phyloP scores from a whole-genome alignment of 2,329 filamentous ascomycete genomes.

The Aspergillus fructus region DNA sequence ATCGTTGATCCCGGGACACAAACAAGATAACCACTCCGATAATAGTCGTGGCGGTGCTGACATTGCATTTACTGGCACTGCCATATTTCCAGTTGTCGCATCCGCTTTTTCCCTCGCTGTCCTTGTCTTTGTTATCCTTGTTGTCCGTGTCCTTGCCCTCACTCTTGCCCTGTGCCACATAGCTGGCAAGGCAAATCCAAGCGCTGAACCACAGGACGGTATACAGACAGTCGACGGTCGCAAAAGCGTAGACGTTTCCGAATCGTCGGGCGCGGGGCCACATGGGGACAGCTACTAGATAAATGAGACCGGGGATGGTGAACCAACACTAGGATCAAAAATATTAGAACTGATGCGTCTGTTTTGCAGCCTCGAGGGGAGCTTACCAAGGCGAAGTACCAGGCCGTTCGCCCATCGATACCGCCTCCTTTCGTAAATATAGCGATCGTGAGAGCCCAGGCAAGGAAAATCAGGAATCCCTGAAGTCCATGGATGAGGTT shows the following conservation, averaged over 20 bases:
- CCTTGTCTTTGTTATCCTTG: constrained; percentile 24
- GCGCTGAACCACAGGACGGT: constrained; percentile 60
- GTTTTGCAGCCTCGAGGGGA: not conserved
- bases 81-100: constrained; percentile 59
- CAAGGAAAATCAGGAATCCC: constrained; percentile 57
- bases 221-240: constrained; percentile 55
- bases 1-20: constrained; percentile 19
- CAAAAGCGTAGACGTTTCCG: constrained; percentile 61
- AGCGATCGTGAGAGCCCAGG: constrained; percentile 57
- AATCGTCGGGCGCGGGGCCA: constrained; percentile 59
- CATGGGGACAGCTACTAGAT: constrained; percentile 60
- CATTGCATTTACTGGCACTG: constrained; percentile 54
- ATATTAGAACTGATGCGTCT: not conserved
- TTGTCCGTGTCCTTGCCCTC: constrained; percentile 42
- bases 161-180: constrained; percentile 55
- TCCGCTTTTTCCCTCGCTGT: constrained; percentile 40
- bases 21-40: constrained; percentile 60
- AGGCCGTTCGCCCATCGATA: constrained; percentile 56
- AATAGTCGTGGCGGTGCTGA: constrained; percentile 56
- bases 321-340: constrained; percentile 55
- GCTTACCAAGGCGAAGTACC: constrained; percentile 58
- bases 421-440: constrained; percentile 56
- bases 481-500: constrained; percentile 56
- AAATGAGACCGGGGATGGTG: constrained; percentile 57
- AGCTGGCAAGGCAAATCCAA: constrained; percentile 57